Evolutionary conservation across 129 eudicot genomes (phyloP), one percentile per base, ranked within the genome.

Genomic region (Pseudognaphalium luteoalbum): DNA sequence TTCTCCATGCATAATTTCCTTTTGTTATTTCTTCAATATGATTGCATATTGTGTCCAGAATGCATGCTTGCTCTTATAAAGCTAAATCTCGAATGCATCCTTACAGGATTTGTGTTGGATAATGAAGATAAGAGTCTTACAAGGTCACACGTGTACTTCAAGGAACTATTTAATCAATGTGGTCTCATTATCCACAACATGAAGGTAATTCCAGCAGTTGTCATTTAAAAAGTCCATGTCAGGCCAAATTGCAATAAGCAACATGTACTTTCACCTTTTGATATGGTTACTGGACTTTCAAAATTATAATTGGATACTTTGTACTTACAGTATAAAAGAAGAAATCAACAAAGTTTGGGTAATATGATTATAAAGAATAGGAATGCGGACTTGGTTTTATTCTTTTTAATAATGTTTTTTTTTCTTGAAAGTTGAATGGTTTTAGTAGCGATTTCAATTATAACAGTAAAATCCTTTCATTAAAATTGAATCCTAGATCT

Each of bases 101-200:
- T 81, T 65, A 20, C 70, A 93, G 98, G 99, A 58, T 94, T 94
- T 74, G 92, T 94, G 41, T 75, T 94, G 87, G 99, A 94, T 84
- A 89, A 91, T 25, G 92, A 94, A 66, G 99, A 94, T 83, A 85
- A 88, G 78, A 94, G 99, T 80, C 51, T 94, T 68, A 94, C 99
- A 7, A 89, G 99, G 82, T 94, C 99, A 30, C 94, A 94, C 47
- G 69, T 50, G 30, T 94, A 94, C 87, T 94, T 91, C 87, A 94
- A 91, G 89, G 93, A 89, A 80, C 99, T 94, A 65, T 89, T 94
- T 70, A 66, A 34, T 28, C 89, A 81, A 75, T 89, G 93, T 78
- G 99, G 96, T 64, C 86, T 94, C 52, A 86, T 81, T 75, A 72
- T 94, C 66, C 80, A 74, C 76, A 89, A 73, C 64, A 76, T 78